phyloP scores from a whole-genome alignment of 2,329 filamentous ascomycete genomes.

The Amauroascus verrucosus region DNA sequence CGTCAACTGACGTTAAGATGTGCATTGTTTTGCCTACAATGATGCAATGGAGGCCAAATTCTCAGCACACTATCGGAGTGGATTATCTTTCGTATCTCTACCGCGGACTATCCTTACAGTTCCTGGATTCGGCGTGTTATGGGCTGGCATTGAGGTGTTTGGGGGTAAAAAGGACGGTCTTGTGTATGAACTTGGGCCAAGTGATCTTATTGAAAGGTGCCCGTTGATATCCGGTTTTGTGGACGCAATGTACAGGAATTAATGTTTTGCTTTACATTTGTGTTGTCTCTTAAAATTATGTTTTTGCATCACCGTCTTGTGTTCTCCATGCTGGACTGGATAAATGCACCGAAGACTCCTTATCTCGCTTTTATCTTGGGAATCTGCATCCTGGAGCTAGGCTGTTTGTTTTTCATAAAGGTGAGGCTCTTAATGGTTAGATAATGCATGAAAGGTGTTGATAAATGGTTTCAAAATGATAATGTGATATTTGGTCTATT shows the following conservation, averaged over 20 bases:
- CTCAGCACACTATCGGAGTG: background rate
- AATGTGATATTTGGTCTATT: background rate
- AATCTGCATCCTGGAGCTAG: slow-evolving; percentile 3
- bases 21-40: background rate
- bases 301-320: background rate
- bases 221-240: background rate
- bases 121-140: slow-evolving; percentile 1
- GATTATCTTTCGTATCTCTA: background rate
- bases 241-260: slow-evolving; percentile 8
- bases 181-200: background rate
- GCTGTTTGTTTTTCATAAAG: slow-evolving; percentile 6
- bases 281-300: slow-evolving; percentile 1
- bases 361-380: slow-evolving; percentile 3
- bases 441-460: slow-evolving; percentile 4
- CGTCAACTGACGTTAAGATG: slow-evolving; percentile 3
- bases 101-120: background rate
- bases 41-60: background rate
- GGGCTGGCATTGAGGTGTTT: slow-evolving; percentile 4
- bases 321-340: slow-evolving; percentile 1
- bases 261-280: background rate
- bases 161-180: slow-evolving; percentile 3
- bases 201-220: background rate
- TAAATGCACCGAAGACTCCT: slow-evolving; percentile 4
- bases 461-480: background rate
- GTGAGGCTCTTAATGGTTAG: background rate